Percentiles rank a stretch among this genome's conserved stretches.
These are phyloP conservation scores for Astrocystis sublimbata DNA, from an alignment of 495 filamentous ascomycete genomes.

Conservation along the genomic window DNA sequence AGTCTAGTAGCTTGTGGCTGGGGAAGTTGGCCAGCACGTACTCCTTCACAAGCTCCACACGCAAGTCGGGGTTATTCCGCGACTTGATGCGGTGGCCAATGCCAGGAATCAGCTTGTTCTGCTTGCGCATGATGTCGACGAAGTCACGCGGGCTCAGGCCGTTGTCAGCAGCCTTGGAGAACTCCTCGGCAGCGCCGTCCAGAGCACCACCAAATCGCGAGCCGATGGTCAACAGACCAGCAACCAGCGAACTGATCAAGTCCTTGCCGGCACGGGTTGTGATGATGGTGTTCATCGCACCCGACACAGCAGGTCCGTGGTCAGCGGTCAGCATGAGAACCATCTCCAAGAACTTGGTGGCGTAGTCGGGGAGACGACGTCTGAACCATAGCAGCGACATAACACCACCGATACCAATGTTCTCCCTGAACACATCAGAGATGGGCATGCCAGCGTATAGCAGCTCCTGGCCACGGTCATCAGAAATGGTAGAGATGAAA, in stretches of 20 bases:
- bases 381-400: constrained; percentile 99
- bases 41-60: constrained; percentile 98
- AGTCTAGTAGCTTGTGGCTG: constrained; percentile 94
- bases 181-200: constrained; percentile 97
- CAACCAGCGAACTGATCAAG: constrained; percentile 90
- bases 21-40: constrained; percentile 98
- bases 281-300: constrained; percentile 99
- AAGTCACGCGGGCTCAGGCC: constrained; percentile 97
- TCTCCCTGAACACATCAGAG: constrained; percentile 97
- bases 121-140: constrained; percentile 97
- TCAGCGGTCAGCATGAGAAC: constrained; percentile 99
- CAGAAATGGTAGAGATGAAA: constrained; percentile 99
- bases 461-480: constrained; percentile 99
- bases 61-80: constrained; percentile 98
- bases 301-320: constrained; percentile 97
- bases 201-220: constrained; percentile 98
- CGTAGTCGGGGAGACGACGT: constrained; percentile 91
- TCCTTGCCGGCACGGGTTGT: constrained; percentile 99
- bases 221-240: constrained; percentile 96
- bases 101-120: constrained; percentile 99
- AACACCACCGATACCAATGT: constrained; percentile 98
- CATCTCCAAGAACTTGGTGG: constrained; percentile 99
- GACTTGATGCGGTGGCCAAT: constrained; percentile 99
- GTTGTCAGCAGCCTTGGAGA: constrained; percentile 97
- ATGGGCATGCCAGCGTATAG: constrained; percentile 99